Base-by-base conservation (phyloP, 495 filamentous ascomycete genomes). In the Collariella sp. region DNA sequence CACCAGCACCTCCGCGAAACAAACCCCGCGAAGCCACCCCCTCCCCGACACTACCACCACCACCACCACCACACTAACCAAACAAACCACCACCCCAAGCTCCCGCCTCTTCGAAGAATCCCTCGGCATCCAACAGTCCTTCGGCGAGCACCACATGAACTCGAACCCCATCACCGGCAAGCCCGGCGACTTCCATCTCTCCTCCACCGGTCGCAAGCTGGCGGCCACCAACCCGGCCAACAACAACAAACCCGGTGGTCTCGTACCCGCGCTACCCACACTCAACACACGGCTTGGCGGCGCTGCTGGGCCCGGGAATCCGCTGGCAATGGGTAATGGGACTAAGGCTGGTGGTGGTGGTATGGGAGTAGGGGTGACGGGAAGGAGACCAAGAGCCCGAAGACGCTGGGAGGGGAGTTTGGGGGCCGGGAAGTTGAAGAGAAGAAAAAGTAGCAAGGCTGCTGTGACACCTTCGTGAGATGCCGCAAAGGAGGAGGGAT, bases 101-200 rank as follows among this genome's bases (percentile, higher is more conserved):
- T 62, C 68, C n/a, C 79, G 81, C 13, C 76, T 83, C 35, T 70
- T 90, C 5, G 81, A 83, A 49, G 83, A 93, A 53, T 78, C 83
- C 0, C 80, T 89, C 45, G 72, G 73, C 47, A 73, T 93, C 23
- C 72, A 84, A 43, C 67, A 83, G 15, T 76, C 77, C 34, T 84
- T 82, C 52, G 81, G 79, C 22, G 80, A 85, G 44, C 91, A 97
- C 49, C 95, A 81, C 68, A 89, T 93, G 82, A 89, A 98, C 68
- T 89, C 95, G 66, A 93, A 84, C 59, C 89, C 89, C 2, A 79
- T 95, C 44, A 81, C 85, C 1, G 91, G 91, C 42, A 84, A 87
- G 60, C 91, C 91, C 0, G 90, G 91, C 19, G 81, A 83, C n/a
- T 95, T 95, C 70, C 83, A 86, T 50, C 75, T 94, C 46, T 81